Percentiles rank a stretch among this genome's conserved stretches.
phyloP scores from a whole-genome alignment of 2,329 filamentous ascomycete species.

The Endocalyx cinctus region DNA sequence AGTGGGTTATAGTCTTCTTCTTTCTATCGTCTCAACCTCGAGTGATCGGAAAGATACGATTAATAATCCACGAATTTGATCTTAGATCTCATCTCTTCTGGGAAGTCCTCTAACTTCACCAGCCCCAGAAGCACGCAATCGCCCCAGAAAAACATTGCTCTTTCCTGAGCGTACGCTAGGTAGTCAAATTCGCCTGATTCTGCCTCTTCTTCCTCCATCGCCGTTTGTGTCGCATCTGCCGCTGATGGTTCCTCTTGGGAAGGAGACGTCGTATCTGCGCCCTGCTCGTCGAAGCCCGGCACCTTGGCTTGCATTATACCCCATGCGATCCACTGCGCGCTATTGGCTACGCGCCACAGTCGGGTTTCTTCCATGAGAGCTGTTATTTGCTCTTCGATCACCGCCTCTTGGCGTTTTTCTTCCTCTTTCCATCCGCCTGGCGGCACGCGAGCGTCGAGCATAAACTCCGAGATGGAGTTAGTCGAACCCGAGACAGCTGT shows the following conservation, averaged over 20 bases:
- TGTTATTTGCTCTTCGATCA: constrained; percentile 62
- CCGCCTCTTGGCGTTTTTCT: constrained; percentile 58
- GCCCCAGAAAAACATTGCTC: constrained; percentile 91
- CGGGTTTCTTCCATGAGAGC: constrained; percentile 72
- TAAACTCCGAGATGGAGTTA: constrained; percentile 64
- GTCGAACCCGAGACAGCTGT: constrained; percentile 30
- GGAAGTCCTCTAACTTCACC: constrained; percentile 70
- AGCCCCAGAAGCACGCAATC: constrained; percentile 78
- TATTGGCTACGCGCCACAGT: constrained; percentile 84
- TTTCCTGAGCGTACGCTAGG: constrained; percentile 81
- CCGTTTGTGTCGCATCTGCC: constrained; percentile 8
- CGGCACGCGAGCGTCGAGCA: constrained; percentile 70
- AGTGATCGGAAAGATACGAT: neutral
- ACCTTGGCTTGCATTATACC: constrained; percentile 93
- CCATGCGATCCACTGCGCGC: constrained; percentile 91
- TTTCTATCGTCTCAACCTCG: neutral
- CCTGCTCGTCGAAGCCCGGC: constrained; percentile 59
- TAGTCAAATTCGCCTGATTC: constrained; percentile 79
- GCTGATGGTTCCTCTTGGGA: no score
- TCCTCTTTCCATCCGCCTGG: constrained; percentile 54
- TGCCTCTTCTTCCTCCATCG: constrained; percentile 36
- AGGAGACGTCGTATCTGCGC: constrained; percentile 26
- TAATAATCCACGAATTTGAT: constrained; percentile 68
- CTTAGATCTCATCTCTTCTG: constrained; percentile 56
- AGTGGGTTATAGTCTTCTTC: no score